Evolutionary conservation across 345 rosid species (phyloP), one percentile per base, ranked within the genome.

Genomic region (Lepidium sativum): DNA sequence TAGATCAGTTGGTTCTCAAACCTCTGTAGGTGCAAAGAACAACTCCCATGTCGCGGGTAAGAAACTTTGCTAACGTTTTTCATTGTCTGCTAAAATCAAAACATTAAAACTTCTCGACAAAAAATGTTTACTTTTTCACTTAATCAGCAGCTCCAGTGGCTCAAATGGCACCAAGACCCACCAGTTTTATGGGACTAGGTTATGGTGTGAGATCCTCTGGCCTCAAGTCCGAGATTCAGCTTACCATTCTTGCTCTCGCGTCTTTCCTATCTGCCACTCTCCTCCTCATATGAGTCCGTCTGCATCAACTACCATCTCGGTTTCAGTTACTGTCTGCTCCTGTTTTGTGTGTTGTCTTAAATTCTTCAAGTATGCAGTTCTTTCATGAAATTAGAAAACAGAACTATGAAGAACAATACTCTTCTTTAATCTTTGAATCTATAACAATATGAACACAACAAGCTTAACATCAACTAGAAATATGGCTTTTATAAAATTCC

Each of bases 11-110:
- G 67, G 80, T 69, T 70, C 89, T 58, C 91, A 53, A 67, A 73
- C 73, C 69, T 78, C 85, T 57, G 63, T 25, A 54, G 80, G 80
- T 40, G 12, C 57, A 52, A 80, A 65, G 65, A 60, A 68, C 50
- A 79, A 79, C 54, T 71, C 89, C 15, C 34, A 76, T 27, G 60
- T 73, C 33, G 82, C 83, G 1, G 80, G 91, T 81, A 78, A 76
- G 38, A 44, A 6, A 17, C 27, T 25, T 41, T 16, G 33, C 70
- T 38, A 14, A 31, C 3, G n/a, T 10, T 43, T 20, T 50, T 43
- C 27, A 34, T 12, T 9, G 45, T 51, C 68, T 34, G n/a, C 15
- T 31, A 56, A 60, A 18, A 42, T 39, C 27, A 33, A 66, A 49
- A 57, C 48, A 71, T 33, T 4, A n/a, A 48, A 50, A 57, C 54